These are phyloP conservation scores for Butyriboletus appendiculatus DNA, from an alignment of 1,284 basidiomycete species.

Conservation along the genomic window DNA sequence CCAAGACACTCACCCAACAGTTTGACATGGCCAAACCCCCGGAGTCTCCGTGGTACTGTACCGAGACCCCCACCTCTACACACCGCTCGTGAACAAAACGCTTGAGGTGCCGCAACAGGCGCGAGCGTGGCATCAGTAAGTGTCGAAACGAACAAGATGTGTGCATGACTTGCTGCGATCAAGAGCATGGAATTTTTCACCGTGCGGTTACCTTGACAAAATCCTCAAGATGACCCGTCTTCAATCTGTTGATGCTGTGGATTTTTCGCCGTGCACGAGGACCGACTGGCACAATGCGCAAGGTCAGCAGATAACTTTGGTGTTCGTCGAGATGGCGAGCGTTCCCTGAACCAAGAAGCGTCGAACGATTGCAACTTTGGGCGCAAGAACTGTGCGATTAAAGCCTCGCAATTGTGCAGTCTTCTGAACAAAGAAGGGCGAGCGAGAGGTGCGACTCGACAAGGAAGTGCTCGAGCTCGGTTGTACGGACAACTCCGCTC, in stretches of 20 bases:
- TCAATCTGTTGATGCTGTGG: conserved; percentile 7
- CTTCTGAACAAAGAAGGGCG: neutral
- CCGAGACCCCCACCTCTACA: conserved; percentile 1
- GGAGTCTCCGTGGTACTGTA: neutral
- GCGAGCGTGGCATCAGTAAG: conserved; percentile 24
- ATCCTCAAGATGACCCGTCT: conserved; percentile 7
- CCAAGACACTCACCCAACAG: conserved; percentile 32
- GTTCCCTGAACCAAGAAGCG: neutral
- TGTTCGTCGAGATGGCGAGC: conserved; percentile 14
- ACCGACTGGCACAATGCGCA: conserved; percentile 1
- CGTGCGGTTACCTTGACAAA: conserved; percentile 18
- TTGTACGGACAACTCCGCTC: conserved; percentile 25
- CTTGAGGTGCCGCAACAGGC: conserved; percentile 11
- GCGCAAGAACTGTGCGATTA: conserved; percentile 7
- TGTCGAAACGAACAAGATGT: conserved; percentile 22
- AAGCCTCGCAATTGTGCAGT: neutral
- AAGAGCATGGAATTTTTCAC: conserved; percentile 30
- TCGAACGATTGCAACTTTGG: neutral
- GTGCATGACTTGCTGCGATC: conserved; percentile 26
- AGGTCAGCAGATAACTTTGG: neutral
- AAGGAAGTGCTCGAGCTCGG: neutral
- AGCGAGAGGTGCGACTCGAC: neutral
- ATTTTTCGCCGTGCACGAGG: conserved; percentile 2
- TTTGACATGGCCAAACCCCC: conserved; percentile 18
- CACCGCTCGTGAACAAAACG: conserved; percentile 13